phyloP scores from a whole-genome alignment of 805 yeast genomes.

The Clavispora asparagi region DNA sequence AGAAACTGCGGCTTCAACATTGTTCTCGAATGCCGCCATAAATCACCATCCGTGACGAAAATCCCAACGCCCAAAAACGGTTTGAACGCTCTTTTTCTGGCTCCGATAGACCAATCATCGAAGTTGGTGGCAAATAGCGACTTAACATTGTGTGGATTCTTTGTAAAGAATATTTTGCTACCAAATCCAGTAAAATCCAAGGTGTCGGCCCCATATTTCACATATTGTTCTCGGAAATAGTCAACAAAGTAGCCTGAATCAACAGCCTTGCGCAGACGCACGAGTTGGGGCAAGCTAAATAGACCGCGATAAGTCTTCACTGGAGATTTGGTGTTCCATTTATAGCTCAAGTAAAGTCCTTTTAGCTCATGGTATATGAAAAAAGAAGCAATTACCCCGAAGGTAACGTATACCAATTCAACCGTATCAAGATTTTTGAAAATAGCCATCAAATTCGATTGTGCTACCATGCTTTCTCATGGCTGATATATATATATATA shows the following conservation, averaged over 20 bases:
- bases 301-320: background rate
- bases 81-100: slow-evolving; percentile 4
- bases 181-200: background rate
- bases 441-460: background rate
- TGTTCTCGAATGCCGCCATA: slow-evolving; percentile 7
- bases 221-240: slow-evolving; percentile 1
- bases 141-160: slow-evolving; percentile 7
- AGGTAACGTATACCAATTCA: background rate
- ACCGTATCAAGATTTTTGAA: background rate
- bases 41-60: slow-evolving; percentile 7
- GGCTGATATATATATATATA: background rate
- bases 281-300: background rate
- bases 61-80: slow-evolving; percentile 11
- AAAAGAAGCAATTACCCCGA: background rate
- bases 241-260: slow-evolving; percentile 5
- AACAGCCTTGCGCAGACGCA: background rate
- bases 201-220: slow-evolving; percentile 3
- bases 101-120: slow-evolving; percentile 7
- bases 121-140: slow-evolving; percentile 5
- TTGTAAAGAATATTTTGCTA: slow-evolving; percentile 1
- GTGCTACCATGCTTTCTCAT: background rate
- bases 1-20: slow-evolving; percentile 11
- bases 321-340: slow-evolving; percentile 6
- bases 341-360: slow-evolving; percentile 2
- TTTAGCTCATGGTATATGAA: background rate